Conservation (phyloP, 257 asterid genomes). For the Primulina eburnea region DNA sequence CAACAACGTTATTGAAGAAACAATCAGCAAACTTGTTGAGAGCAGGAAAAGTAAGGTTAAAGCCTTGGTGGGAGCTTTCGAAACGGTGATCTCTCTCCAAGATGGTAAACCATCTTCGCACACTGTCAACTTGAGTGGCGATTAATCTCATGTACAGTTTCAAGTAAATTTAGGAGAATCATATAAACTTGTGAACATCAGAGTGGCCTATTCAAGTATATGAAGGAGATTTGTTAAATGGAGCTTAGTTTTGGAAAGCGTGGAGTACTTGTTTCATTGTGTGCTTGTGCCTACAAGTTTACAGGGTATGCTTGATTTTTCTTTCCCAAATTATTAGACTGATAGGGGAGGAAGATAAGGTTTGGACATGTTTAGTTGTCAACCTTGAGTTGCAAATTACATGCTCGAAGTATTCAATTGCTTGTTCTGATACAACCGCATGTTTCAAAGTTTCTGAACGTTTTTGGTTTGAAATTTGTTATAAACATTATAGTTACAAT, state of each 20-base stretch:
- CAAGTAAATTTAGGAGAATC: slow-evolving; percentile 12
- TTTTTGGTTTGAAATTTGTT: neutral
- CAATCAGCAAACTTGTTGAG: slow-evolving; percentile 48
- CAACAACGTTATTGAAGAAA: slow-evolving; percentile 55
- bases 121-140: slow-evolving; percentile 18
- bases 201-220: neutral
- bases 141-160: neutral
- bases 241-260: neutral
- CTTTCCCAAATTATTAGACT: neutral
- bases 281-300: neutral
- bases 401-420: too few relatives aligned
- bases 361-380: neutral
- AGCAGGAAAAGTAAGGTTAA: slow-evolving; percentile 59
- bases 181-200: slow-evolving; percentile 13
- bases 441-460: too few relatives aligned
- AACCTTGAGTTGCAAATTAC: neutral
- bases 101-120: slow-evolving; percentile 30
- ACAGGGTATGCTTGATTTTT: neutral
- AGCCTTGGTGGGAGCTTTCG: slow-evolving; percentile 59
- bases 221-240: neutral
- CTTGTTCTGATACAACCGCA: neutral
- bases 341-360: neutral
- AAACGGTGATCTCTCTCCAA: slow-evolving; percentile 54
- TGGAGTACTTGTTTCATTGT: neutral
- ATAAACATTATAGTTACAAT: neutral